A percentile compares a stretch with the other conserved stretches of the same genome.
Conservation (phyloP, 495 filamentous ascomycete species). For the Bryoglossum gracile region DNA sequence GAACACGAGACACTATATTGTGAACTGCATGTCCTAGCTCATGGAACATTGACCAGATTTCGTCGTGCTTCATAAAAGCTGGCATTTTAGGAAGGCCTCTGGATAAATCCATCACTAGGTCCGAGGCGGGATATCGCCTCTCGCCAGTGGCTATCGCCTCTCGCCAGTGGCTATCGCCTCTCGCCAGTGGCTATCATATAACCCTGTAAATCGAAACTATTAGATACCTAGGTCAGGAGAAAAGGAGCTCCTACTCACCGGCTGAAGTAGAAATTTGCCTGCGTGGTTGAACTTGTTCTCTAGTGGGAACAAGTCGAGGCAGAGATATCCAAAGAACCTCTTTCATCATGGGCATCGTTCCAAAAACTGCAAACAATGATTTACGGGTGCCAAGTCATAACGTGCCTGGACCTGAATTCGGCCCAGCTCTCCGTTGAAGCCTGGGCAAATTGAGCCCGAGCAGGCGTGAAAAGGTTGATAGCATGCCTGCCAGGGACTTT, state of each 20-base stretch:
- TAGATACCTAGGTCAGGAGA: no score
- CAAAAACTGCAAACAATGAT: constrained; percentile 62
- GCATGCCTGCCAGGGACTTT: not conserved
- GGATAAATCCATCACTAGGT: constrained; percentile 65
- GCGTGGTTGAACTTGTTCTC: constrained; percentile 44
- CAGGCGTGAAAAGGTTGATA: not conserved
- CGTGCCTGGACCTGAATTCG: not conserved
- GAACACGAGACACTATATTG: constrained; percentile 58
- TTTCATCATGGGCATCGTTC: constrained; percentile 41
- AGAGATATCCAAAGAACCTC: constrained; percentile 63
- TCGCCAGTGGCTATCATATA: no score
- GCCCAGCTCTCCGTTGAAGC: not conserved
- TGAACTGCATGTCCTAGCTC: constrained; percentile 72
- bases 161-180: no score
- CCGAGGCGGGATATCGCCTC: constrained; percentile 59
- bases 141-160: constrained; percentile 34
- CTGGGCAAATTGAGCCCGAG: not conserved
- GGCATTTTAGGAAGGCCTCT: constrained; percentile 66
- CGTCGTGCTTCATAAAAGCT: constrained; percentile 62
- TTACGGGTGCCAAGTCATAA: constrained; percentile 57
- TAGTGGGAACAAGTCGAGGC: constrained; percentile 61
- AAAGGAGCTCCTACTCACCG: no score
- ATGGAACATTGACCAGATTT: constrained; percentile 67
- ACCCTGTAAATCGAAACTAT: no score
- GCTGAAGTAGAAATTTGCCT: constrained; percentile 25